phyloP scores from a whole-genome alignment of 768 basidiomycete genomes.

The Hygrocybe coccinea region DNA sequence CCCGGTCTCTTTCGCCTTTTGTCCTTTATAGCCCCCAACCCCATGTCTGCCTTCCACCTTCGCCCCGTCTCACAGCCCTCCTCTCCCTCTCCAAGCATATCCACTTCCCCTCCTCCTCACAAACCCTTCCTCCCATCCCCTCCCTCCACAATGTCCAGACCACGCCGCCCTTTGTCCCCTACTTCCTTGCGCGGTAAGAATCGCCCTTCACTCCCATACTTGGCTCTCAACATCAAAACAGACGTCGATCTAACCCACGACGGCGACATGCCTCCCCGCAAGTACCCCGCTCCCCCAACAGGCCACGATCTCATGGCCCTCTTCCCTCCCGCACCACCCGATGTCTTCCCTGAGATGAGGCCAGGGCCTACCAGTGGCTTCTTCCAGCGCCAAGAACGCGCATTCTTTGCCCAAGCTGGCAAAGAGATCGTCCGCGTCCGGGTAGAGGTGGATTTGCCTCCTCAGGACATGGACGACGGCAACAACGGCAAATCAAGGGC shows the following conservation, averaged over 20 bases:
- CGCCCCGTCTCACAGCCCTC: not conserved
- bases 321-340: constrained; percentile 68
- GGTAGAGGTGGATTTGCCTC: constrained; percentile 59
- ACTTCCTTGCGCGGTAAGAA: constrained; percentile 54
- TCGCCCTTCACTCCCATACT: too few relatives aligned
- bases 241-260: constrained; percentile 62
- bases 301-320: constrained; percentile 84
- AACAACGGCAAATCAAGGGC: constrained; percentile 3
- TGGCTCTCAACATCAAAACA: constrained; percentile 25
- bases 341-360: constrained; percentile 49
- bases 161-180: constrained; percentile 59
- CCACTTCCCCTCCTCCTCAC: not conserved
- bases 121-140: constrained; percentile 21
- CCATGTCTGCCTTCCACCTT: not conserved
- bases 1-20: not conserved
- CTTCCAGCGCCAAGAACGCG: constrained; percentile 72
- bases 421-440: constrained; percentile 73
- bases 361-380: constrained; percentile 66
- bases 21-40: not conserved
- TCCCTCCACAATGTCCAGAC: constrained; percentile 26
- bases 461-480: constrained; percentile 19
- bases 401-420: constrained; percentile 75
- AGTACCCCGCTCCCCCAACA: constrained; percentile 71
- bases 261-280: constrained; percentile 45
- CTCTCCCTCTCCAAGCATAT: not conserved